A percentile compares a stretch with the other conserved stretches of the same genome.
Evolutionary conservation across 176 grass and related monocot genomes (phyloP).

Genomic region (Oryza australiensis): DNA sequence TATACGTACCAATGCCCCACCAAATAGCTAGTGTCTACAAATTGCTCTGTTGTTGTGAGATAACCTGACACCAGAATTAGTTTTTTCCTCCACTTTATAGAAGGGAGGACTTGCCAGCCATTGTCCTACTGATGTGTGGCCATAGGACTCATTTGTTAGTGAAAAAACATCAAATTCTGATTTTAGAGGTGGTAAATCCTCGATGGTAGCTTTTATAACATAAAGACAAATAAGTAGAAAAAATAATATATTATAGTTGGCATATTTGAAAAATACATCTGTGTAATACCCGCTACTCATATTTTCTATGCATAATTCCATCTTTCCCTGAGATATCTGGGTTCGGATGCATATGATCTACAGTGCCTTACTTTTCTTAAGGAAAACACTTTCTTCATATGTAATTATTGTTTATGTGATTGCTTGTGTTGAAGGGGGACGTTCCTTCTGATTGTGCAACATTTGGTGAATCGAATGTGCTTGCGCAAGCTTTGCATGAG

Average conservation of each 20-base stretch:
- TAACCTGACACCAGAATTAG: no score
- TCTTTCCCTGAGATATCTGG: background rate
- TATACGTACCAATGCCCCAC: no score
- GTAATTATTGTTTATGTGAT: conserved; percentile 27
- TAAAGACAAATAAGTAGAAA: background rate
- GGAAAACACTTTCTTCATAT: background rate
- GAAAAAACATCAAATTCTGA: no score
- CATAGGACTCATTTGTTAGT: no score
- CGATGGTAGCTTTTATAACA: background rate
- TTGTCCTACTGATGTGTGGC: no score
- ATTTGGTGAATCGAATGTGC: conserved; percentile 52
- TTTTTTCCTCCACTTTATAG: no score
- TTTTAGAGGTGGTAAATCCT: no score
- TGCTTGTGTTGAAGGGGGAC: conserved; percentile 42
- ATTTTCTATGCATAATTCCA: background rate
- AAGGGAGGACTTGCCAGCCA: no score
- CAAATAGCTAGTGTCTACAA: no score
- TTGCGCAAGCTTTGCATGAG: conserved; percentile 92
- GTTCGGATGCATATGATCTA: conserved; percentile 6
- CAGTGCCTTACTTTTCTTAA: background rate
- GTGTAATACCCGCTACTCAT: background rate
- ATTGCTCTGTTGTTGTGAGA: no score
- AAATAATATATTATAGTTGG: background rate
- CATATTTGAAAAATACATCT: background rate
- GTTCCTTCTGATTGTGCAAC: conserved; percentile 36